A percentile compares a stretch with the other conserved stretches of the same genome.
Conservation (phyloP, 2,329 filamentous ascomycete species). For the Botrytis hyacinthi region DNA sequence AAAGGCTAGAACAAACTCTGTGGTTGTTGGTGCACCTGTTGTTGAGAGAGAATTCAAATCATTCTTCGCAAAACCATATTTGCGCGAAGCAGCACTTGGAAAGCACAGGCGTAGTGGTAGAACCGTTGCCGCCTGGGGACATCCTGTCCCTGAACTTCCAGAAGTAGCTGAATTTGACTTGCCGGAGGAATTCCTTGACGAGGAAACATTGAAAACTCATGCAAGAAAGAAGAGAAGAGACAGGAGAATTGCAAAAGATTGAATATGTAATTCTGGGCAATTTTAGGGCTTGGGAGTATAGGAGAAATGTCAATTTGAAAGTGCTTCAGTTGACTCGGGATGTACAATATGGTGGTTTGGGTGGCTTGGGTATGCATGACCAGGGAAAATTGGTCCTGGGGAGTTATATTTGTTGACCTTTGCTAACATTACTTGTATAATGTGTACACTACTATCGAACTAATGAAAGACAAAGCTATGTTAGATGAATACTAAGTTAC, state of each 20-base stretch:
- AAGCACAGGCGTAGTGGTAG: conserved; percentile 67
- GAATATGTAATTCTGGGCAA: not conserved
- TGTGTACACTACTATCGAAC: conserved; percentile 10
- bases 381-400: conserved; percentile 1
- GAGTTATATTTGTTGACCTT: conserved; percentile 3
- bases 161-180: conserved; percentile 69
- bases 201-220: conserved; percentile 55
- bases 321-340: conserved; percentile 39
- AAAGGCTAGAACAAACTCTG: conserved; percentile 25
- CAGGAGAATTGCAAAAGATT: conserved; percentile 32
- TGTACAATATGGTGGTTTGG: conserved; percentile 17
- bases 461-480: not conserved
- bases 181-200: conserved; percentile 52
- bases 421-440: conserved; percentile 14
- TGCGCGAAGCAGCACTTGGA: conserved; percentile 76
- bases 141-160: conserved; percentile 69
- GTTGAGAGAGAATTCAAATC: conserved; percentile 69
- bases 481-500: not conserved
- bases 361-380: conserved; percentile 9
- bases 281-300: conserved; percentile 20
- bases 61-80: conserved; percentile 70
- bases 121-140: conserved; percentile 76
- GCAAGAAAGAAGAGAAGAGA: conserved; percentile 58
- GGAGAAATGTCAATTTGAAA: conserved; percentile 37
- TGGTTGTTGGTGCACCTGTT: conserved; percentile 31